Evolutionary conservation across 306 rosid genomes (phyloP).

Genomic region (Biancaea sappan): DNA sequence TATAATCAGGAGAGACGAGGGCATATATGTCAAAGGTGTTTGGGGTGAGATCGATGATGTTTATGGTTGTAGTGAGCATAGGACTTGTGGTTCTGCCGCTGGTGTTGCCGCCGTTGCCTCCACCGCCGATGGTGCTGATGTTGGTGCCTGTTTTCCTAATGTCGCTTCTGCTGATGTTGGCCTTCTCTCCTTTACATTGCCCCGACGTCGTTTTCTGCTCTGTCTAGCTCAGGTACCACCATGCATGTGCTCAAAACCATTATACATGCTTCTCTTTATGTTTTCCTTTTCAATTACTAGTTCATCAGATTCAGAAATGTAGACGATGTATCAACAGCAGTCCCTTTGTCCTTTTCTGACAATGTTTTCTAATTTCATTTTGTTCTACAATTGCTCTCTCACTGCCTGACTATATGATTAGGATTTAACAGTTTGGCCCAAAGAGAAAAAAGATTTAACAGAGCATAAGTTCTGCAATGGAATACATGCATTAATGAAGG

Average conservation of each 20-base stretch:
- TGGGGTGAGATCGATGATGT: neutral
- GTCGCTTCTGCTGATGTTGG: conserved; percentile 24
- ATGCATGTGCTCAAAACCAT: neutral
- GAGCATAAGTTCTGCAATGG: neutral
- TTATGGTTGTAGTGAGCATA: neutral
- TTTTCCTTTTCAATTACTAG: neutral
- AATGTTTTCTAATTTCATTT: too few relatives aligned
- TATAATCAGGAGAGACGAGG: neutral
- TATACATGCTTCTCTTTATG: neutral
- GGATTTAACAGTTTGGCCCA: too few relatives aligned
- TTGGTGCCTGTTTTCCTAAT: conserved; percentile 29
- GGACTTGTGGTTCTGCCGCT: conserved; percentile 23
- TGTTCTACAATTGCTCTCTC: too few relatives aligned
- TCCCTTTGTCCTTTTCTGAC: too few relatives aligned
- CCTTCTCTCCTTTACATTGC: conserved; percentile 1
- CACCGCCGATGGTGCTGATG: conserved; percentile 17
- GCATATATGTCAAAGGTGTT: conserved; percentile 1
- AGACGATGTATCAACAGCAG: neutral
- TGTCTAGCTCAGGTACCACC: neutral
- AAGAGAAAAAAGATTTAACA: too few relatives aligned
- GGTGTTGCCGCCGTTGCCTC: conserved; percentile 25
- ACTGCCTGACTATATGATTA: too few relatives aligned
- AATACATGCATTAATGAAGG: too few relatives aligned
- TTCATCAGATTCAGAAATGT: neutral
- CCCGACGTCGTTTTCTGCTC: conserved; percentile 1